Conservation (phyloP, 352 stramenopile species). For the Globisporangium nagaii region DNA sequence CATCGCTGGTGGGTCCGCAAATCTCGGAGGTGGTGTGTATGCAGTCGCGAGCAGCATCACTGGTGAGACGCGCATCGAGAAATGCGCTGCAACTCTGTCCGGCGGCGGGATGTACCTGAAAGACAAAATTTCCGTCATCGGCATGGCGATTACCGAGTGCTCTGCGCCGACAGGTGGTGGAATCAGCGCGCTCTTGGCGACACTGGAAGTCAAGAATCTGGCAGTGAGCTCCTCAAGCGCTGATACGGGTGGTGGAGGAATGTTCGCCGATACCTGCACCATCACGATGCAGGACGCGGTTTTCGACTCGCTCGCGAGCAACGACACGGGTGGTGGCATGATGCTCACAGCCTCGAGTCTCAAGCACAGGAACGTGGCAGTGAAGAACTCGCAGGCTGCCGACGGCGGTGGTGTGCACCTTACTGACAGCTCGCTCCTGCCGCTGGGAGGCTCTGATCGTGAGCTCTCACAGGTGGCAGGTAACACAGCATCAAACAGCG, state of each 20-base stretch:
- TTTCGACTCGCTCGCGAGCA: conserved; percentile 1
- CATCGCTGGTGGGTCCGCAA: neutral
- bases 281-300: conserved; percentile 6
- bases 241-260: conserved; percentile 18
- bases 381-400: conserved; percentile 12
- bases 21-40: conserved; percentile 17
- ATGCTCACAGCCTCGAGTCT: conserved; percentile 19
- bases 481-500: conserved; percentile 8
- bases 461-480: neutral
- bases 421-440: conserved; percentile 9
- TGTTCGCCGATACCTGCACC: conserved; percentile 13
- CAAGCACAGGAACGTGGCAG: conserved; percentile 17
- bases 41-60: neutral
- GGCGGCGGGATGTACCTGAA: conserved; percentile 29
- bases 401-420: conserved; percentile 37
- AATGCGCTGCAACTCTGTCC: conserved; percentile 6
- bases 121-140: conserved; percentile 1
- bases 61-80: neutral
- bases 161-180: neutral
- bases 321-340: conserved; percentile 22
- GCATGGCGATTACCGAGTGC: conserved; percentile 5
- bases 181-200: neutral
- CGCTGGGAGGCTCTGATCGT: neutral
- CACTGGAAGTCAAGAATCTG: neutral
- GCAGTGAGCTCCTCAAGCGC: neutral